These are phyloP conservation scores for Ogataea chonburiensis DNA, from an alignment of 805 yeast species.

Conservation along the genomic window DNA sequence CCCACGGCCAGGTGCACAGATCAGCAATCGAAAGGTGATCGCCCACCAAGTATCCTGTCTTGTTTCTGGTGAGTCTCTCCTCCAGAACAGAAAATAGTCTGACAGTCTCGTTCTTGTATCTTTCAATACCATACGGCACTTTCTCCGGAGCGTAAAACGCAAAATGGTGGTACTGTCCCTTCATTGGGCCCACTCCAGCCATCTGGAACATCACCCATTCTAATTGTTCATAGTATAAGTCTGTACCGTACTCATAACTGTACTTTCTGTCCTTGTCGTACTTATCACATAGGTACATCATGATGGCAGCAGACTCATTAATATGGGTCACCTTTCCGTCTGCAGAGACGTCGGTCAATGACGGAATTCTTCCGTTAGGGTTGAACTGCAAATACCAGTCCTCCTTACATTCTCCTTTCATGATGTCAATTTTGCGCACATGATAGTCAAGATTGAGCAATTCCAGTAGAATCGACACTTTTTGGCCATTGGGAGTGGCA, in stretches of 20 bases:
- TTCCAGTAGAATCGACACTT: conserved; percentile 41
- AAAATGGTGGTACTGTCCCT: conserved; percentile 60
- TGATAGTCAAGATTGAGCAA: conserved; percentile 43
- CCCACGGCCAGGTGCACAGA: conserved; percentile 50
- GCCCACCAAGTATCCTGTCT: conserved; percentile 58
- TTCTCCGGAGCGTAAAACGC: conserved; percentile 45
- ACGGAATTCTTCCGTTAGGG: conserved; percentile 65
- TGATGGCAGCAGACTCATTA: conserved; percentile 62
- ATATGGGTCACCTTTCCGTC: conserved; percentile 45
- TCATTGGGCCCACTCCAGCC: conserved; percentile 62
- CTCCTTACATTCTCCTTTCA: conserved; percentile 47
- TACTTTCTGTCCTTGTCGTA: conserved; percentile 54
- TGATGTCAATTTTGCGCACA: conserved; percentile 41
- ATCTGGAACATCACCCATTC: conserved; percentile 57
- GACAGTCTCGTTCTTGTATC: conserved; percentile 50
- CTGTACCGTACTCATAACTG: conserved; percentile 39
- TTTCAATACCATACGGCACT: conserved; percentile 50
- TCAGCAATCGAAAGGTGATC: conserved; percentile 61
- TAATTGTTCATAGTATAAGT: conserved; percentile 49
- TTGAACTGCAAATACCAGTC: conserved; percentile 56
- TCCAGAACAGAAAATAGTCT: conserved; percentile 57
- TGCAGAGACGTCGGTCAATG: conserved; percentile 40
- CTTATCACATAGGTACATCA: conserved; percentile 57
- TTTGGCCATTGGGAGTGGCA: conserved; percentile 48
- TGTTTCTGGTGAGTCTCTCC: conserved; percentile 45